These are phyloP conservation scores for Fusarium haematococcum DNA, from an alignment of 2,329 filamentous ascomycete species.

Conservation along the genomic window DNA sequence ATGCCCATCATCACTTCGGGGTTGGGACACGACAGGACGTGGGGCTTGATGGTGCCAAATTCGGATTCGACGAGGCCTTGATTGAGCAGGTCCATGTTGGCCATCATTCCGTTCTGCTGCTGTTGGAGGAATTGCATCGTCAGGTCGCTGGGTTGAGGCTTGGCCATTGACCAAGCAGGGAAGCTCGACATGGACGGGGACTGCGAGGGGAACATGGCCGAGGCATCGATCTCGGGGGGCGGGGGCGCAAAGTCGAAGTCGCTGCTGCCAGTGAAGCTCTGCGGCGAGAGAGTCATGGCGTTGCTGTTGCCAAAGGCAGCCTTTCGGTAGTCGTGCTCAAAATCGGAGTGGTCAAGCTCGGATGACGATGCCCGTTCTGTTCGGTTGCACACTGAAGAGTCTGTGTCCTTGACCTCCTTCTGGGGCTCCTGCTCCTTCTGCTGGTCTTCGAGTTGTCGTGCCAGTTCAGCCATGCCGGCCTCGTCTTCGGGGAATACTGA, in stretches of 20 bases:
- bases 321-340: constrained; percentile 66
- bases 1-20: constrained; percentile 69
- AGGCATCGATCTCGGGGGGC: constrained; percentile 49
- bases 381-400: constrained; percentile 40
- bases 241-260: constrained; percentile 54
- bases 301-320: constrained; percentile 58
- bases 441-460: constrained; percentile 63
- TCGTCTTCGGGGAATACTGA: constrained; percentile 72
- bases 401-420: constrained; percentile 44
- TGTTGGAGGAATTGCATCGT: constrained; percentile 58
- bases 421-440: constrained; percentile 55
- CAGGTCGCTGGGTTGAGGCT: constrained; percentile 43
- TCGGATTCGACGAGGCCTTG: constrained; percentile 64
- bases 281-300: constrained; percentile 64
- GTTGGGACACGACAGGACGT: constrained; percentile 64
- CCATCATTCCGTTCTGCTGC: constrained; percentile 55
- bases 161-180: constrained; percentile 47
- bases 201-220: constrained; percentile 51
- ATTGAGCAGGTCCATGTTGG: constrained; percentile 60
- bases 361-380: constrained; percentile 66
- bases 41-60: constrained; percentile 67
- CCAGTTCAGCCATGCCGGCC: constrained; percentile 67
- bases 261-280: constrained; percentile 59
- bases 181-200: constrained; percentile 51
- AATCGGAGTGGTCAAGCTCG: constrained; percentile 66